phyloP scores from a whole-genome alignment of 805 yeast species.

The Metschnikowia cerradonensis region DNA sequence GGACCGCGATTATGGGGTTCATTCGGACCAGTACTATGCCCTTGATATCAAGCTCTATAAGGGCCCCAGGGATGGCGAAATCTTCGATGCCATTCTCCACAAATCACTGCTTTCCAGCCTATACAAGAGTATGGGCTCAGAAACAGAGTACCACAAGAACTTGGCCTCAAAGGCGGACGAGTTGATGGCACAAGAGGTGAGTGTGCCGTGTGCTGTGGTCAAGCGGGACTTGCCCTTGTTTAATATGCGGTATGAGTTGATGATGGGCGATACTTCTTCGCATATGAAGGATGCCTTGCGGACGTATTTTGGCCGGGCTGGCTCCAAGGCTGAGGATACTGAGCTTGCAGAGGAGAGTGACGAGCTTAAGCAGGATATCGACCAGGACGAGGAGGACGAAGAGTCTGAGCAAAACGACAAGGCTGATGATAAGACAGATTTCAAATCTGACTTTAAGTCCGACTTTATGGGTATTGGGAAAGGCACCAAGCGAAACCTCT shows the following conservation, averaged over 20 bases:
- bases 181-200: neutral
- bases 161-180: neutral
- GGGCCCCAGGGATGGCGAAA: constrained; percentile 44
- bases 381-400: constrained; percentile 9
- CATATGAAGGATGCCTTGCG: neutral
- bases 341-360: constrained; percentile 8
- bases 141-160: constrained; percentile 6
- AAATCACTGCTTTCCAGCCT: constrained; percentile 23
- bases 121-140: constrained; percentile 2
- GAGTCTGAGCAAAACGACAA: neutral
- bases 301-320: constrained; percentile 9
- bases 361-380: constrained; percentile 22
- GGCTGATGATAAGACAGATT: constrained; percentile 4
- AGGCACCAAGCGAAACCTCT: constrained; percentile 11
- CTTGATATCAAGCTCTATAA: constrained; percentile 59
- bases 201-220: neutral
- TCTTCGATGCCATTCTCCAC: constrained; percentile 25
- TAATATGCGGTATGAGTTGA: constrained; percentile 4
- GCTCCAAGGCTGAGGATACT: neutral
- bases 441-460: neutral
- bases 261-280: neutral
- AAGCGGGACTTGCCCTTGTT: constrained; percentile 1
- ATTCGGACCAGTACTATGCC: constrained; percentile 65
- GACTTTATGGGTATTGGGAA: neutral
- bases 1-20: constrained; percentile 62